Percentiles rank a stretch among this genome's conserved stretches.
Conservation (phyloP, 2,329 filamentous ascomycete species). For the Emericellopsis atlantica region DNA sequence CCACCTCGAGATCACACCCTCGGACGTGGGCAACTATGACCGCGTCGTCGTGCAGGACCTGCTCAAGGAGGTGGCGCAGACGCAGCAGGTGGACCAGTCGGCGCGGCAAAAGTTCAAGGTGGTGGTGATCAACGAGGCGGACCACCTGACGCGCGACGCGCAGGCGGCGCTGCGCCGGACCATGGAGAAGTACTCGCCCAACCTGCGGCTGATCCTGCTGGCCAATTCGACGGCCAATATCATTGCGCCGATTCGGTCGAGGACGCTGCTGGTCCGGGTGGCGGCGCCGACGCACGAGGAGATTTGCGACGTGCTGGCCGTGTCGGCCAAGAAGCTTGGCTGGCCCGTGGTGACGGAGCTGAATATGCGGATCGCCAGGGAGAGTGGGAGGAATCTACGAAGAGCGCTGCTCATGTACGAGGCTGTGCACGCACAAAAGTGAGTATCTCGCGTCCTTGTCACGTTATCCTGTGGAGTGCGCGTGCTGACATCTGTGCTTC, state of each 20-base stretch:
- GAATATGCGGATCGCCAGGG: constrained; percentile 74
- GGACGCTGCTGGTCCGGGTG: constrained; percentile 84
- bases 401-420: constrained; percentile 93
- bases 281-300: constrained; percentile 77
- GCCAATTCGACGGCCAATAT: constrained; percentile 97
- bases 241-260: constrained; percentile 91
- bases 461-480: too few relatives aligned
- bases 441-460: constrained; percentile 18
- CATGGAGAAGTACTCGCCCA: constrained; percentile 99
- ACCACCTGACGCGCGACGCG: constrained; percentile 85
- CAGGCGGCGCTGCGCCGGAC: constrained; percentile 89
- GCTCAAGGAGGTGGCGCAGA: constrained; percentile 95
- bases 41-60: constrained; percentile 91
- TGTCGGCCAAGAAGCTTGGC: constrained; percentile 63
- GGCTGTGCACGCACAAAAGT: constrained; percentile 95
- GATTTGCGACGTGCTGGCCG: constrained; percentile 66
- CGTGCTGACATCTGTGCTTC: constrained; percentile 1
- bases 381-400: constrained; percentile 83
- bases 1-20: constrained; percentile 95
- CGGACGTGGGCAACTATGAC: constrained; percentile 93
- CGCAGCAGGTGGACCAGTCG: constrained; percentile 90
- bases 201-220: constrained; percentile 78
- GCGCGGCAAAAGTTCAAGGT: constrained; percentile 95
- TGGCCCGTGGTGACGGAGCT: constrained; percentile 67
- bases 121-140: constrained; percentile 97